These are phyloP conservation scores for Rhizopogon vulgaris DNA, from an alignment of 768 basidiomycete genomes.

Conservation along the genomic window DNA sequence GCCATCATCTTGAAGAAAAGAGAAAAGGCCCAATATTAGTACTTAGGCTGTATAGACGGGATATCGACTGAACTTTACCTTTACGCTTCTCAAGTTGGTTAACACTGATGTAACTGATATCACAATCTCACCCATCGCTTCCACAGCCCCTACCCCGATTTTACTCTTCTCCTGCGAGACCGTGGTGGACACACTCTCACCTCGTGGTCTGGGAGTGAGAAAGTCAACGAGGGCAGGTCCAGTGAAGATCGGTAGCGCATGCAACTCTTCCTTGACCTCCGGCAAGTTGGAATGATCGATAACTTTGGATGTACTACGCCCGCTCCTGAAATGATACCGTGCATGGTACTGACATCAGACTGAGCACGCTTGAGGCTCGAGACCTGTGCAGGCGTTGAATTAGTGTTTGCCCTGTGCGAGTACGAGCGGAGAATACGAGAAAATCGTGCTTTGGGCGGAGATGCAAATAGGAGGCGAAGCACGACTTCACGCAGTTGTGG, in stretches of 20 bases:
- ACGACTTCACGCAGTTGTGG: conserved; percentile 9
- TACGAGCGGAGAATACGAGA: conserved; percentile 21
- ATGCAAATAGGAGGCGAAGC: conserved; percentile 19
- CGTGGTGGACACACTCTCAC: not conserved
- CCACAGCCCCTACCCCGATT: not conserved
- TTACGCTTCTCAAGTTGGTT: not conserved
- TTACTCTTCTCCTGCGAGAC: not conserved
- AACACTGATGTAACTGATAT: not conserved
- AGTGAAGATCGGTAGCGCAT: not conserved
- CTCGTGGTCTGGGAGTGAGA: not conserved
- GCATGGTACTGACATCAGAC: not conserved
- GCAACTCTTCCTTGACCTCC: not conserved
- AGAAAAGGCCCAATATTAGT: too few relatives aligned
- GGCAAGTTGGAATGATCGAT: not conserved
- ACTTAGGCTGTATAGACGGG: too few relatives aligned
- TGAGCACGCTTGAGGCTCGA: not conserved
- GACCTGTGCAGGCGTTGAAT: not conserved
- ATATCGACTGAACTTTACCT: not conserved
- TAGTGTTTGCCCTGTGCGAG: conserved; percentile 9
- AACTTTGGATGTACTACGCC: not conserved
- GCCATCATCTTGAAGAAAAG: too few relatives aligned
- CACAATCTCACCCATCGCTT: not conserved
- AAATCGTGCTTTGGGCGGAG: conserved; percentile 10
- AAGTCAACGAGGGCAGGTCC: not conserved
- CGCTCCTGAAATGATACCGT: not conserved